Evolutionary conservation across 2,329 filamentous ascomycete species (phyloP).

Genomic region (Colletotrichum sublineola): DNA sequence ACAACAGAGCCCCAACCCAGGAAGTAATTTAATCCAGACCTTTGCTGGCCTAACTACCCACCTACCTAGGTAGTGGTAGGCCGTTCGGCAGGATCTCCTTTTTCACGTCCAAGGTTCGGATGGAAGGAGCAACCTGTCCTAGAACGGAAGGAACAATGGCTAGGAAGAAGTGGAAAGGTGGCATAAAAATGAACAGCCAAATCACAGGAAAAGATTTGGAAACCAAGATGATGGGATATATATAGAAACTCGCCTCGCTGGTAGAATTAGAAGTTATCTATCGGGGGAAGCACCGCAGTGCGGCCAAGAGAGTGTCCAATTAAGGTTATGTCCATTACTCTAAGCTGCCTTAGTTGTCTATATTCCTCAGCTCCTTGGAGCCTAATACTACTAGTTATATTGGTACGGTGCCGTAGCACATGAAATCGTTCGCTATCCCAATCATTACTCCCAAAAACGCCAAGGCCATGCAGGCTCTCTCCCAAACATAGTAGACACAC

Average conservation of each 20-base stretch:
- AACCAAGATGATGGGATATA: not conserved
- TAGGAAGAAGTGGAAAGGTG: not conserved
- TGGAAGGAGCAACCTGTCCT: conserved; percentile 2
- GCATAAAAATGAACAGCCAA: not conserved
- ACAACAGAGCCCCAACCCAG: not conserved
- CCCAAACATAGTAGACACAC: conserved; percentile 33
- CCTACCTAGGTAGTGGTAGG: not conserved
- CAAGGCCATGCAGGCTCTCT: conserved; percentile 38
- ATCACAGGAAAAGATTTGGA: not conserved
- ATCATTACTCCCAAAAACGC: conserved; percentile 40
- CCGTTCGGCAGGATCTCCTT: not conserved
- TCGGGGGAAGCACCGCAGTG: not conserved
- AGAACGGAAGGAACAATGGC: not conserved
- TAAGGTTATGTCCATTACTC: conserved; percentile 42
- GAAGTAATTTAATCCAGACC: not conserved
- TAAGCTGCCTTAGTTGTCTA: conserved; percentile 40
- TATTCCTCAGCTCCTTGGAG: conserved; percentile 38
- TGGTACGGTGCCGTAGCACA: conserved; percentile 38
- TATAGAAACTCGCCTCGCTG: not conserved
- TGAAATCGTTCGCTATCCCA: conserved; percentile 39
- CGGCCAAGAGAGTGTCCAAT: conserved; percentile 5
- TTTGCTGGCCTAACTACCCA: too few relatives aligned
- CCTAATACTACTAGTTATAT: conserved; percentile 42
- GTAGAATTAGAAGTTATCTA: not conserved
- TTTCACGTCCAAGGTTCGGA: not conserved